Evolutionary conservation across 1,284 basidiomycete genomes (phyloP).

Genomic region (Trichosporon coremiiforme): DNA sequence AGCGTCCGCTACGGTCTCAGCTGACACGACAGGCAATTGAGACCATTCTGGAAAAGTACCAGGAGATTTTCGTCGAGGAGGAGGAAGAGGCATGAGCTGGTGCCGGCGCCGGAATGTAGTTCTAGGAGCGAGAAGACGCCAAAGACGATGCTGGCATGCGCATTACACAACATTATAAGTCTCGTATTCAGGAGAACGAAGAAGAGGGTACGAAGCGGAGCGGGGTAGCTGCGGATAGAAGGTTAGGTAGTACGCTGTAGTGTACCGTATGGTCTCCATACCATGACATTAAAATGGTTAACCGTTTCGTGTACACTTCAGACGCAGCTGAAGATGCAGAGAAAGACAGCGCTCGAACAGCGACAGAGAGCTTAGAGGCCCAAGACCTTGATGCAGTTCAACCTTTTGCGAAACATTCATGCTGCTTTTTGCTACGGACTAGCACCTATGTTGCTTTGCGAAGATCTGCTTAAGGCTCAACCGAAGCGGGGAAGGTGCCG

Average conservation of each 20-base stretch:
- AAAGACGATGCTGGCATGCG: neutral
- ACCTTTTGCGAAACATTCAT: constrained; percentile 20
- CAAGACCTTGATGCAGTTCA: too few relatives aligned
- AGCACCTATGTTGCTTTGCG: constrained; percentile 1
- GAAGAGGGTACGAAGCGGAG: neutral
- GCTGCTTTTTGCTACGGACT: constrained; percentile 18
- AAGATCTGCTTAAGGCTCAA: constrained; percentile 64
- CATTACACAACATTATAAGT: neutral
- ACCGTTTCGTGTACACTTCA: neutral
- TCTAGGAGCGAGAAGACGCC: neutral
- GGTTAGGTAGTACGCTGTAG: neutral
- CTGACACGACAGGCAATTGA: constrained; percentile 69
- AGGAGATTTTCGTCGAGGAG: constrained; percentile 81
- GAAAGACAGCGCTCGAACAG: too few relatives aligned
- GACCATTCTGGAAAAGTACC: constrained; percentile 81
- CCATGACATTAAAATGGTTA: neutral
- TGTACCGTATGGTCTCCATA: neutral
- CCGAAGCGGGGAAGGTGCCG: constrained; percentile 86
- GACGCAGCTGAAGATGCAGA: too few relatives aligned
- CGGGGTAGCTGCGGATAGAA: neutral
- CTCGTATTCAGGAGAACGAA: neutral
- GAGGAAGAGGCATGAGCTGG: constrained; percentile 34
- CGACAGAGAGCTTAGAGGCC: too few relatives aligned
- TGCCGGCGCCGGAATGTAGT: constrained; percentile 8
- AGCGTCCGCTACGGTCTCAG: constrained; percentile 29